These are phyloP conservation scores for Trichoderma semiorbis DNA, from an alignment of 2,329 filamentous ascomycete species.

Conservation along the genomic window DNA sequence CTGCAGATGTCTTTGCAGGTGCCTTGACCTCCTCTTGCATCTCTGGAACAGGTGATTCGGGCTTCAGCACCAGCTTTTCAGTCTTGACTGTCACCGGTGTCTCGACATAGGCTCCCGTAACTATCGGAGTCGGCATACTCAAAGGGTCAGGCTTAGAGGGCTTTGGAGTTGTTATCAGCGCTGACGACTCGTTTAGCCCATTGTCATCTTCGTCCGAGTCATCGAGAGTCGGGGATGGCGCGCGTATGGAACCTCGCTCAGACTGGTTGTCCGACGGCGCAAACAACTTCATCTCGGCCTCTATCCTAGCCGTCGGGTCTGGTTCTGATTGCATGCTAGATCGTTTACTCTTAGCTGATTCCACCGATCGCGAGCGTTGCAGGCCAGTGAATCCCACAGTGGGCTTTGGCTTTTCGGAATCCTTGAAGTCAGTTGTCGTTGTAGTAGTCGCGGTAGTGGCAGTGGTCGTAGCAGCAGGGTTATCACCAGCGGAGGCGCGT, in stretches of 20 bases:
- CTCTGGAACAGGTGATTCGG: constrained; percentile 22
- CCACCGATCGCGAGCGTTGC: constrained; percentile 41
- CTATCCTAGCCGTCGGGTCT: constrained; percentile 55
- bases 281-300: constrained; percentile 55
- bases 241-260: constrained; percentile 52
- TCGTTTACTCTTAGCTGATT: constrained; percentile 46
- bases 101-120: constrained; percentile 55
- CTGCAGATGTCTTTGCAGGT: constrained; percentile 11
- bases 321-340: constrained; percentile 49
- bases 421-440: constrained; percentile 17
- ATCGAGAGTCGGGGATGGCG: constrained; percentile 40
- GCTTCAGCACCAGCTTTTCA: constrained; percentile 27
- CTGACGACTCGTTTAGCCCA: constrained; percentile 26
- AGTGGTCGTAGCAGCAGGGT: constrained; percentile 3
- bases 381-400: constrained; percentile 48
- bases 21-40: constrained; percentile 26
- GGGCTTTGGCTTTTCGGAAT: constrained; percentile 32
- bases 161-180: constrained; percentile 46
- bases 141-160: constrained; percentile 43
- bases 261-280: constrained; percentile 53
- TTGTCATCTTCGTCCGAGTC: constrained; percentile 31
- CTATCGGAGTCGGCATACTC: constrained; percentile 50
- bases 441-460: background rate
- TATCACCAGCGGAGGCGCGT: constrained; percentile 17
- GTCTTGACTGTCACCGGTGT: constrained; percentile 49